A percentile compares a stretch with the other conserved stretches of the same genome.
Conservation (phyloP, 1,284 basidiomycete species). For the Ustilago trichophora region DNA sequence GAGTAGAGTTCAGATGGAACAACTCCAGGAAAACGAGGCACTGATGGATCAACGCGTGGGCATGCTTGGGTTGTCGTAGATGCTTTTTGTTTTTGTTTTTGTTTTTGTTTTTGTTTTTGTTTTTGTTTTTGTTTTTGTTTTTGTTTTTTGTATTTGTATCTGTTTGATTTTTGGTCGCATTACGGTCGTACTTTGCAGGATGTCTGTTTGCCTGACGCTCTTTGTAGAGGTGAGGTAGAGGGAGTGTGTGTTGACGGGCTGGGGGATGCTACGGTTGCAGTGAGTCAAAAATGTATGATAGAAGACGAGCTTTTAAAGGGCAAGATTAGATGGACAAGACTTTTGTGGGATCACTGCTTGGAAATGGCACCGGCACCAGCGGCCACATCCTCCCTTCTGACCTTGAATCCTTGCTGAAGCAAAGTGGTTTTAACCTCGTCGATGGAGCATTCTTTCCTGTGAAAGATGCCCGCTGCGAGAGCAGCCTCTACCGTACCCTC, state of each 20-base stretch:
- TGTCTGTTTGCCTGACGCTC: too few relatives aligned
- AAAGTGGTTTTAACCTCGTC: conserved; percentile 68
- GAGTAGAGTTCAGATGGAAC: conserved; percentile 19
- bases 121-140: background rate
- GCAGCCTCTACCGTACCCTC: conserved; percentile 80
- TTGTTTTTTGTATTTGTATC: conserved; percentile 10
- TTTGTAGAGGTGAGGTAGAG: too few relatives aligned
- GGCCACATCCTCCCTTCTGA: conserved; percentile 49
- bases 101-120: too few relatives aligned
- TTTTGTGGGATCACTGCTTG: too few relatives aligned
- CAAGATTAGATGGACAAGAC: too few relatives aligned
- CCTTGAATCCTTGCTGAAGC: conserved; percentile 46
- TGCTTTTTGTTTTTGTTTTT: too few relatives aligned
- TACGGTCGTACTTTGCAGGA: too few relatives aligned
- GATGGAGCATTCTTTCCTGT: conserved; percentile 81
- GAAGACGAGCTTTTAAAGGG: too few relatives aligned
- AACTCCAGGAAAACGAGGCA: conserved; percentile 38
- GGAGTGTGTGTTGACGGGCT: too few relatives aligned
- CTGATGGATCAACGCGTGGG: conserved; percentile 41
- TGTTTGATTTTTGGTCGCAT: too few relatives aligned
- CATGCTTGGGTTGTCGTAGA: conserved; percentile 34
- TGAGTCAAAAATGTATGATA: too few relatives aligned
- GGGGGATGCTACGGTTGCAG: too few relatives aligned
- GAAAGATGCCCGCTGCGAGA: conserved; percentile 96
- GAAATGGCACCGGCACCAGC: conserved; percentile 47